These are phyloP conservation scores for Suillus hirtellus DNA, from an alignment of 768 basidiomycete species.

Conservation along the genomic window DNA sequence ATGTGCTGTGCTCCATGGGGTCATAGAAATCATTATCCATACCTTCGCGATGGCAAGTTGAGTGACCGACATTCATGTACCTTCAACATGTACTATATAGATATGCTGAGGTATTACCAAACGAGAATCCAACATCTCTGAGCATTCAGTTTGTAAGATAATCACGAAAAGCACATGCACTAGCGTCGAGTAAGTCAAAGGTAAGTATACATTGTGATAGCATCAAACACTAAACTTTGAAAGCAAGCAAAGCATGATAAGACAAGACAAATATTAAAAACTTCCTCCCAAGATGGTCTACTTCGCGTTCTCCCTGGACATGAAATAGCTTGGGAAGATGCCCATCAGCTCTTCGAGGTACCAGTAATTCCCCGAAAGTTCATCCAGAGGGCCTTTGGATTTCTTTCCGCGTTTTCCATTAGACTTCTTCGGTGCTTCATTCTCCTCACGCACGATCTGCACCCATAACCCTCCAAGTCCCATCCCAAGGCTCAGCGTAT, in stretches of 20 bases:
- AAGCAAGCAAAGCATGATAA: background rate
- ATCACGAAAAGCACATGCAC: background rate
- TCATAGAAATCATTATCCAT: background rate
- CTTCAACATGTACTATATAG: background rate
- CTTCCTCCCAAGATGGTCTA: background rate
- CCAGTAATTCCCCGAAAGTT: constrained; percentile 45
- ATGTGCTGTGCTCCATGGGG: background rate
- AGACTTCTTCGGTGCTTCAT: constrained; percentile 10
- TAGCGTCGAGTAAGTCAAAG: background rate
- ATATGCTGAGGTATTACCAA: background rate
- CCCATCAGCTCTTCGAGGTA: constrained; percentile 58
- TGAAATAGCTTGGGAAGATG: constrained; percentile 55
- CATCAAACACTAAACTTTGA: background rate
- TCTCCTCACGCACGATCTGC: constrained; percentile 50
- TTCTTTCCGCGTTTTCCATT: constrained; percentile 23
- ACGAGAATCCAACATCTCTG: background rate
- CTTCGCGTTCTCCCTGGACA: constrained; percentile 20
- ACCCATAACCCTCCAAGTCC: constrained; percentile 69
- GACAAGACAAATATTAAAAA: background rate
- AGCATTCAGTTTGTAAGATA: background rate
- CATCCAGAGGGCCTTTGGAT: constrained; percentile 22
- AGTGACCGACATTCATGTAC: background rate
- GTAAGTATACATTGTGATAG: background rate
- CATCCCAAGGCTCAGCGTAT: constrained; percentile 37
- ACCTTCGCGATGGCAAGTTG: background rate